Percentiles rank a stretch among this genome's conserved stretches.
These are phyloP conservation scores for Phoma herbarum DNA, from an alignment of 2,329 filamentous ascomycete species.

Conservation along the genomic window DNA sequence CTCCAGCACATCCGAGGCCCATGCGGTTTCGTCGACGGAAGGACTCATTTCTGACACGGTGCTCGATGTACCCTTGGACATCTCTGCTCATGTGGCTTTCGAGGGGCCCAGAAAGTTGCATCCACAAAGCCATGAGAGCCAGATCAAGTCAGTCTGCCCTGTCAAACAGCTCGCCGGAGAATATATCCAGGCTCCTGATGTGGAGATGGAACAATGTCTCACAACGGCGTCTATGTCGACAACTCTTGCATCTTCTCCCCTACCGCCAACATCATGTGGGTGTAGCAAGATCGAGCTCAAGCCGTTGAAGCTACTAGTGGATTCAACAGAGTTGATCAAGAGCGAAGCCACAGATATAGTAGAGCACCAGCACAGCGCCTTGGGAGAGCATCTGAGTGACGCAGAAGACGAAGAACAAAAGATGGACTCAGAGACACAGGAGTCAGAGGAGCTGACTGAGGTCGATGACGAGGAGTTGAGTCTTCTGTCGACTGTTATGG, in stretches of 20 bases:
- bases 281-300: background rate
- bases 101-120: no score
- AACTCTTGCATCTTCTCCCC: background rate
- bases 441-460: background rate
- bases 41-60: background rate
- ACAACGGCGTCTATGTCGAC: background rate
- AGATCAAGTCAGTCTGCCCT: background rate
- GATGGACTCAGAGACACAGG: background rate
- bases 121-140: no score
- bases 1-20: background rate
- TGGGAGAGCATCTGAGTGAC: background rate
- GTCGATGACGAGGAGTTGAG: background rate
- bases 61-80: background rate
- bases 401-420: background rate
- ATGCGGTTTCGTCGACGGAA: background rate
- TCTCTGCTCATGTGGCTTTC: background rate
- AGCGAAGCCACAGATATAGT: background rate
- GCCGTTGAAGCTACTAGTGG: background rate
- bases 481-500: background rate
- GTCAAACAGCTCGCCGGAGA: background rate
- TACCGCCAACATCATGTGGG: background rate
- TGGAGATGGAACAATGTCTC: background rate
- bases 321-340: background rate
- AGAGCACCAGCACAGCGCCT: conserved; percentile 3
- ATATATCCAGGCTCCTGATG: background rate